Conservation (phyloP, 129 eudicot genomes). For the Mikania micrantha region DNA sequence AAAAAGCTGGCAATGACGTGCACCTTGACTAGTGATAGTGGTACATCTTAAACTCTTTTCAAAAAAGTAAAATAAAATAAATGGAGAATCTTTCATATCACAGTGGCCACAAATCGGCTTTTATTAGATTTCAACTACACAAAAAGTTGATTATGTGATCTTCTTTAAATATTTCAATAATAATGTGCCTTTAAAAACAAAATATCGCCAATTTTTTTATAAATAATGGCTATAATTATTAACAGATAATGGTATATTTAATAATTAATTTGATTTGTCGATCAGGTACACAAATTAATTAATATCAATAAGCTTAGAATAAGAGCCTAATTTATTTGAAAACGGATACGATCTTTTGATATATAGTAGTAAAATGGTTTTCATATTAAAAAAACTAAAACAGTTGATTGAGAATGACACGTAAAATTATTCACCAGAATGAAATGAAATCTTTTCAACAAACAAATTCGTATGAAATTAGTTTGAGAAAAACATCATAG, state of each 20-base stretch:
- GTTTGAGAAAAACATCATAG: no score
- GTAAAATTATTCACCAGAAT: no score
- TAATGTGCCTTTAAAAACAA: constrained; percentile 13
- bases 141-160: constrained; percentile 5
- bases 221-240: not conserved
- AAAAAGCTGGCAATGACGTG: constrained; percentile 6
- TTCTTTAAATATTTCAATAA: constrained; percentile 5
- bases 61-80: not conserved
- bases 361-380: no score
- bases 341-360: no score
- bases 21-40: not conserved
- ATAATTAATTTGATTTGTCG: not conserved
- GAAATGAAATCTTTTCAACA: no score
- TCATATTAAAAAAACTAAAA: no score
- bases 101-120: constrained; percentile 23
- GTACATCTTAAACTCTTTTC: constrained; percentile 9
- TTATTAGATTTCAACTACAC: constrained; percentile 20
- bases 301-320: no score
- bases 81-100: constrained; percentile 6
- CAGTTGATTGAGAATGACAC: no score
- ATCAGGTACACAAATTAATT: no score
- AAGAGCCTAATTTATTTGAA: no score
- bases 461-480: no score
- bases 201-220: constrained; percentile 1
- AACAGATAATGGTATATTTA: not conserved